A percentile compares a stretch with the other conserved stretches of the same genome.
phyloP scores from a whole-genome alignment of 768 basidiomycete genomes.

The Boletellus ananas region DNA sequence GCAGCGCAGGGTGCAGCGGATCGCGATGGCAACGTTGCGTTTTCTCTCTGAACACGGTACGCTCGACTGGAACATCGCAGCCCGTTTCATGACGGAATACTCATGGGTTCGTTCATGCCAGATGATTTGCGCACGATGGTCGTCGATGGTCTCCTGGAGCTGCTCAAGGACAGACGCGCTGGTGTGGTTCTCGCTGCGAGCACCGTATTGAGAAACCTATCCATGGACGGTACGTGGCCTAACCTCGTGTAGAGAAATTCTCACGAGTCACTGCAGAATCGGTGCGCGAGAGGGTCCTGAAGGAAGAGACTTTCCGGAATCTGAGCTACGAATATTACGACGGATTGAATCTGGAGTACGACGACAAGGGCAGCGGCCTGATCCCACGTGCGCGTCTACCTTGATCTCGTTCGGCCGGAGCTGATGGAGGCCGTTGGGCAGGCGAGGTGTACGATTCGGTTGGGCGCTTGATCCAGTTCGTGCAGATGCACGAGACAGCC shows the following conservation, averaged over 20 bases:
- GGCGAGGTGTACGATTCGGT: constrained; percentile 24
- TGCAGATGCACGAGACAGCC: constrained; percentile 11
- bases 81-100: neutral
- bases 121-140: constrained; percentile 11
- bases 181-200: constrained; percentile 15
- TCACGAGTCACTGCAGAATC: constrained; percentile 4
- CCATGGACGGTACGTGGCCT: constrained; percentile 12
- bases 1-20: constrained; percentile 14
- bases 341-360: constrained; percentile 12
- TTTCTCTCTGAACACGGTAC: constrained; percentile 16
- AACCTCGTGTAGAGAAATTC: neutral
- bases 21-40: constrained; percentile 11
- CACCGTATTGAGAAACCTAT: constrained; percentile 9
- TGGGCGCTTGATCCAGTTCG: constrained; percentile 18
- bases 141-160: constrained; percentile 6
- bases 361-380: constrained; percentile 10
- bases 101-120: neutral
- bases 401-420: neutral
- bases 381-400: constrained; percentile 8
- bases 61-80: neutral
- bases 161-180: constrained; percentile 19
- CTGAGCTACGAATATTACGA: constrained; percentile 21
- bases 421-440: constrained; percentile 1
- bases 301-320: constrained; percentile 12
- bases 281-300: constrained; percentile 15